These are phyloP conservation scores for Aphanoascus verrucosus DNA, from an alignment of 2,329 filamentous ascomycete genomes.

Conservation along the genomic window DNA sequence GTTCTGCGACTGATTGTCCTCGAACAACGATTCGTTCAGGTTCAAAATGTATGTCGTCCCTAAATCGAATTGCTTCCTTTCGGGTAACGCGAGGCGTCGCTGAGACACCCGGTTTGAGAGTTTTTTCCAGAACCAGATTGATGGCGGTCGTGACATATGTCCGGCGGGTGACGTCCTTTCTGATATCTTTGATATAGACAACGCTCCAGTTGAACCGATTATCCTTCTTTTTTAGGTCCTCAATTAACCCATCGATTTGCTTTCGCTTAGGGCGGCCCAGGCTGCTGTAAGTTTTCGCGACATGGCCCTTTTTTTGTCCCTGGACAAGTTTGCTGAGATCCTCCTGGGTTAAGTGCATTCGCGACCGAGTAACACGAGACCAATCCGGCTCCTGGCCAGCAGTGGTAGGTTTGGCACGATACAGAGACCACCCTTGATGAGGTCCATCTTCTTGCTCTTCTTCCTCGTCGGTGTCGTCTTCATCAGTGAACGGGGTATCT, in stretches of 20 bases:
- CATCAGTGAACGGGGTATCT: constrained; percentile 1
- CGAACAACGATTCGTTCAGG: constrained; percentile 10
- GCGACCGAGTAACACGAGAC: constrained; percentile 22
- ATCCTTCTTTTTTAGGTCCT: constrained; percentile 24
- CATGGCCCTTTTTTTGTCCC: constrained; percentile 23
- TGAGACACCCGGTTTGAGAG: constrained; percentile 18
- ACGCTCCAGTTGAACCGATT: constrained; percentile 29
- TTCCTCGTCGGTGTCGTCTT: constrained; percentile 2
- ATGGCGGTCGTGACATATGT: constrained; percentile 27
- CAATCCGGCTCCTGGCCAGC: constrained; percentile 25
- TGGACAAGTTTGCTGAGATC: constrained; percentile 25
- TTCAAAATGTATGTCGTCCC: background rate
- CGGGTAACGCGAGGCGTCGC: background rate
- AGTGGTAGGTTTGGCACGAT: constrained; percentile 22
- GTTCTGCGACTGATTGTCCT: background rate
- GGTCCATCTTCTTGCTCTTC: background rate
- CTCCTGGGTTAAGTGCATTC: constrained; percentile 26
- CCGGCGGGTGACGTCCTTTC: constrained; percentile 21
- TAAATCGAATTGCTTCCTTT: background rate
- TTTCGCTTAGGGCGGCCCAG: constrained; percentile 23
- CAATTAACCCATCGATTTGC: constrained; percentile 29
- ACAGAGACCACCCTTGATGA: constrained; percentile 30
- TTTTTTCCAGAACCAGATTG: constrained; percentile 27
- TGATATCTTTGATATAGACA: constrained; percentile 26
- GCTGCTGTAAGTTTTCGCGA: constrained; percentile 23